Conservation (phyloP, 768 basidiomycete genomes). For the Nidularia pulvinata region DNA sequence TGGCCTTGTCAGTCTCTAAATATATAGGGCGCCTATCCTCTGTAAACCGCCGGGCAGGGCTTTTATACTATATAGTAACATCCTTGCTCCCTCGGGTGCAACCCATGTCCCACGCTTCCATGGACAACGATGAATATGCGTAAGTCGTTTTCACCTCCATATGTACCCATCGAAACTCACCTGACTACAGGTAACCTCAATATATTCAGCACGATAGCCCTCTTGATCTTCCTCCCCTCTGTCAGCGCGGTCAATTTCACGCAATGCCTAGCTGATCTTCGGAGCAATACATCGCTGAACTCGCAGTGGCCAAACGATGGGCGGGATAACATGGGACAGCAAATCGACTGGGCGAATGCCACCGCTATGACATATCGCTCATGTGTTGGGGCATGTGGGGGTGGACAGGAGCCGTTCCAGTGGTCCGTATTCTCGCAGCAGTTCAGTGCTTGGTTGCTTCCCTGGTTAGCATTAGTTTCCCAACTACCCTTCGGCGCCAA, state of each 20-base stretch:
- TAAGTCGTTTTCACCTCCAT: too few species aligned
- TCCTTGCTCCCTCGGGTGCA: too few species aligned
- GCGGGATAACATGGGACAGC: background rate
- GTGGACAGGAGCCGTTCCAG: slow-evolving; percentile 10
- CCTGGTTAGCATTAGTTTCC: slow-evolving; percentile 37
- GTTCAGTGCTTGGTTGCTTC: slow-evolving; percentile 38
- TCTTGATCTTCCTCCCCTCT: background rate
- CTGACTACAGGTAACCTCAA: too few species aligned
- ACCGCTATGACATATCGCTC: slow-evolving; percentile 18
- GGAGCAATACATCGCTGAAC: background rate
- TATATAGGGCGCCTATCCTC: too few species aligned
- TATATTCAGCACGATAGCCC: background rate
- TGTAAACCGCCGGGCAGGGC: too few species aligned
- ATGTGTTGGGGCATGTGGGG: slow-evolving; percentile 16
- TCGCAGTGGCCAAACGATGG: too few species aligned
- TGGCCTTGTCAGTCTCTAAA: too few species aligned
- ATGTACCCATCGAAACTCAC: too few species aligned
- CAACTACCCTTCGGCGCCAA: slow-evolving; percentile 39
- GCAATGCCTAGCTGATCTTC: background rate
- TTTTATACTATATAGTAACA: too few species aligned
- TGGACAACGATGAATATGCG: too few species aligned
- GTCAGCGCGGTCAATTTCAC: background rate
- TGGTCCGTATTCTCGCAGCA: slow-evolving; percentile 29
- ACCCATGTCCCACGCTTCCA: too few species aligned
- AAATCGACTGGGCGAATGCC: slow-evolving; percentile 3